A percentile compares a stretch with the other conserved stretches of the same genome.
Conservation (phyloP, 495 filamentous ascomycete genomes). For the Hyaloscypha hepaticicola region DNA sequence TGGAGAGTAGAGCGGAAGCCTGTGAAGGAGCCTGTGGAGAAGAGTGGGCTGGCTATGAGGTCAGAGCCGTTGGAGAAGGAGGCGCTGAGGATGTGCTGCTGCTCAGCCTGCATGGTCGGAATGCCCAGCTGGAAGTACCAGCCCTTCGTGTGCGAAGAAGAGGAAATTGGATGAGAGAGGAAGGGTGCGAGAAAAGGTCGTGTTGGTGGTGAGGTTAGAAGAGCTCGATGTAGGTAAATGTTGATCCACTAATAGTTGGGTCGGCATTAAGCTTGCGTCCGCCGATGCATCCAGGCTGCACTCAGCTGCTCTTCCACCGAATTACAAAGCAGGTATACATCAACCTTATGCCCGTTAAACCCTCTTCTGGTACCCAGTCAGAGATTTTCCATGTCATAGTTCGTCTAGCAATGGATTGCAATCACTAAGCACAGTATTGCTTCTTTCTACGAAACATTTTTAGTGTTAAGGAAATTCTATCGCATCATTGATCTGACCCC, state of each 20-base stretch:
- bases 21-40: conserved; percentile 50
- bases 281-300: not conserved
- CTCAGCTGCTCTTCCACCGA: not conserved
- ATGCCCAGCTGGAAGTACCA: conserved; percentile 1
- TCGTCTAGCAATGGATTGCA: not conserved
- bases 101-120: not conserved
- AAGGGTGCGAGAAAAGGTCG: not conserved
- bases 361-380: not conserved
- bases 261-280: not conserved
- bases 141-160: not conserved
- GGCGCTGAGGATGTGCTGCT: conserved; percentile 4
- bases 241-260: conserved; percentile 2
- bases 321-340: no score
- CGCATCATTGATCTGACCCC: conserved; percentile 1
- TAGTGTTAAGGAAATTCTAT: not conserved
- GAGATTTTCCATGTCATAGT: not conserved
- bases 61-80: not conserved
- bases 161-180: not conserved
- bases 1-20: conserved; percentile 43
- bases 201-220: not conserved
- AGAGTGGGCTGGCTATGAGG: conserved; percentile 40
- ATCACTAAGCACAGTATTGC: not conserved
- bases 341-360: not conserved
- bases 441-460: not conserved
- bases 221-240: not conserved